Conservation (phyloP, 345 rosid species). For the Lagerstroemia speciosa region DNA sequence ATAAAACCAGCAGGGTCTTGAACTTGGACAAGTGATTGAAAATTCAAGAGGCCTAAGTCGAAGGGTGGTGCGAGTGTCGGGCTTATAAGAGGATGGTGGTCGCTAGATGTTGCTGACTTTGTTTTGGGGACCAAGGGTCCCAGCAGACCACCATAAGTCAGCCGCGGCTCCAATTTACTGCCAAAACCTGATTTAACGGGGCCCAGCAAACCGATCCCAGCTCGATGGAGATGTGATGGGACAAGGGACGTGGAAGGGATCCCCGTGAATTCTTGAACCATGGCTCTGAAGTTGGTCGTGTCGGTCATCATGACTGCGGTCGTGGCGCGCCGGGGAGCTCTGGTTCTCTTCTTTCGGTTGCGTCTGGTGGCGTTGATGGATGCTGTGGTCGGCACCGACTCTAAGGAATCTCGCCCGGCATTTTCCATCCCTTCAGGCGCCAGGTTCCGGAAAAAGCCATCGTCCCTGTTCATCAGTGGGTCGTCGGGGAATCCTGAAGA, state of each 20-base stretch:
- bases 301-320: slow-evolving; percentile 85
- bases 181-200: not conserved
- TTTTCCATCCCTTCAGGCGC: not conserved
- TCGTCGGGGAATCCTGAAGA: slow-evolving; percentile 19
- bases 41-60: not conserved
- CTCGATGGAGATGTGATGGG: slow-evolving; percentile 41
- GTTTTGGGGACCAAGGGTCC: slow-evolving; percentile 12
- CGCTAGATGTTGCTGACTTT: not conserved
- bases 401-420: not conserved
- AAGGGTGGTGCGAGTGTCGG: not conserved
- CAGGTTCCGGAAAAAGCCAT: not conserved
- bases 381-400: not conserved
- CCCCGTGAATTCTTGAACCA: slow-evolving; percentile 97
- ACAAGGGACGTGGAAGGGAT: slow-evolving; percentile 79
- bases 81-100: not conserved
- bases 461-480: not conserved
- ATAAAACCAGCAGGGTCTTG: not conserved
- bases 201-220: slow-evolving; percentile 57
- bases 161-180: slow-evolving; percentile 5
- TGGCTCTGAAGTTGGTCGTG: slow-evolving; percentile 81
- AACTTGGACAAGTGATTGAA: not conserved
- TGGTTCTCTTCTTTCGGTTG: slow-evolving; percentile 64
- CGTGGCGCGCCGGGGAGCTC: slow-evolving; percentile 88
- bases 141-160: slow-evolving; percentile 29
- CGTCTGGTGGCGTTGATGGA: slow-evolving; percentile 21